Base-by-base conservation (phyloP, 2,329 filamentous ascomycete genomes). In the Fusarium gaditjirri region DNA sequence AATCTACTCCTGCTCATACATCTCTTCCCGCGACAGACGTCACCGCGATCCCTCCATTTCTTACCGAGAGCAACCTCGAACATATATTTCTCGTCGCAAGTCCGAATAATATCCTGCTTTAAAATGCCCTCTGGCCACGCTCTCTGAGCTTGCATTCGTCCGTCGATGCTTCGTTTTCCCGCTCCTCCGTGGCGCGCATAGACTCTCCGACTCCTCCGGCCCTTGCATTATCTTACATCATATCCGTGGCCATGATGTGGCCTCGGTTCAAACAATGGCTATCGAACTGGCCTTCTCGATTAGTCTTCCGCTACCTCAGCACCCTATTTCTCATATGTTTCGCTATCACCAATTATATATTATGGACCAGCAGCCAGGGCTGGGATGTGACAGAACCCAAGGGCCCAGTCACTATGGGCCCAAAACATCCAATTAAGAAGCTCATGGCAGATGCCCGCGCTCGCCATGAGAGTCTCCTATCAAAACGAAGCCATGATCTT, bases 391-490 rank as follows among this genome's bases (percentile, higher is more conserved):
- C 67, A 39, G 67, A 69, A 47, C 68, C 68, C n/a, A 75, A 75
- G 47, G 72, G 65, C 13, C 64, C 75, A 23, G 61, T 77, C 33
- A 75, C 75, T 29, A 46, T 75, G 38, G 75, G 72, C 23, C 71
- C 75, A 7, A 77, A 78, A 39, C 86, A 89, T 70, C 85, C 87
- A n/a, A 88, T 89, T 69, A 83, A 85, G 70, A 78, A 80, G 39
- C 82, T 89, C 44, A 86, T 89, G 71, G 75, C 78, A 44, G 81
- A 84, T 10, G 86, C 86, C 57, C 83, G 84, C 53, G 75, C 78
- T 38, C 78, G 79, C 21, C 86, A 87, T 70, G 80, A 83, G 19
- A 72, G 76, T 13, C 71, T 84, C 31, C 78, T 89, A 23, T 75
- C 81, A 19, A 81, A 82, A 38, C 83, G 85, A 66, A 88, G 87